phyloP scores from a whole-genome alignment of 164 flowering plant species.

The Piper betle region DNA sequence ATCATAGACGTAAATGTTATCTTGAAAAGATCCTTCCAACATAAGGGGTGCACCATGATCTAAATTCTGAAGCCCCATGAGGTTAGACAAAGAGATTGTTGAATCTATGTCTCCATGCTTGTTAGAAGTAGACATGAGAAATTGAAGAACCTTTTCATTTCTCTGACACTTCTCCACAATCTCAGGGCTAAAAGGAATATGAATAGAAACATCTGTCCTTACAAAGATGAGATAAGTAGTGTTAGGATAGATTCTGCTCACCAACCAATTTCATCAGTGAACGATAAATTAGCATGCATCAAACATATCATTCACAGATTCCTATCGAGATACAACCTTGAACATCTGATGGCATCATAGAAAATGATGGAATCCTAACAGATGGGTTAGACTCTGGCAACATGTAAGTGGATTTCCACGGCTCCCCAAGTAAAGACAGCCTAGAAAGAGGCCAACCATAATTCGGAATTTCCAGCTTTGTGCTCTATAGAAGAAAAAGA shows the following conservation, averaged over 20 bases:
- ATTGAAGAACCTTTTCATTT: constrained; percentile 39
- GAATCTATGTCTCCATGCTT: constrained; percentile 24
- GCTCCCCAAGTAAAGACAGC: constrained; percentile 20
- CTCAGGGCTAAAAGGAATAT: constrained; percentile 33
- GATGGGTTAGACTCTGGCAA: constrained; percentile 15
- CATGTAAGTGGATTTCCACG: constrained; percentile 26
- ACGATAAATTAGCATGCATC: background rate
- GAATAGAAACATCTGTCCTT: constrained; percentile 25
- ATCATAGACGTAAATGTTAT: constrained; percentile 10
- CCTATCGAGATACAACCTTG: constrained; percentile 29
- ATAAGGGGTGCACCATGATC: constrained; percentile 13
- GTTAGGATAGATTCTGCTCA: background rate
- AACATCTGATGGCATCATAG: constrained; percentile 23
- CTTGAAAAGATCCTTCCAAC: constrained; percentile 8
- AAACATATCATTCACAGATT: background rate
- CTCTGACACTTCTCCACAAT: constrained; percentile 41
- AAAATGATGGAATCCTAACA: constrained; percentile 19
- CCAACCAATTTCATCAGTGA: background rate
- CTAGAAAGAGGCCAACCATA: constrained; percentile 16
- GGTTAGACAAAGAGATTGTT: constrained; percentile 31
- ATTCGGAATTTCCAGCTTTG: constrained; percentile 21
- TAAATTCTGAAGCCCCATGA: constrained; percentile 31
- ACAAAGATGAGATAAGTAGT: constrained; percentile 4
- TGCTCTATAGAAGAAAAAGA: constrained; percentile 17
- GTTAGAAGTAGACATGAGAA: constrained; percentile 33